phyloP scores from a whole-genome alignment of 1,284 basidiomycete species.

The Cryptococcus jaspeensis region DNA sequence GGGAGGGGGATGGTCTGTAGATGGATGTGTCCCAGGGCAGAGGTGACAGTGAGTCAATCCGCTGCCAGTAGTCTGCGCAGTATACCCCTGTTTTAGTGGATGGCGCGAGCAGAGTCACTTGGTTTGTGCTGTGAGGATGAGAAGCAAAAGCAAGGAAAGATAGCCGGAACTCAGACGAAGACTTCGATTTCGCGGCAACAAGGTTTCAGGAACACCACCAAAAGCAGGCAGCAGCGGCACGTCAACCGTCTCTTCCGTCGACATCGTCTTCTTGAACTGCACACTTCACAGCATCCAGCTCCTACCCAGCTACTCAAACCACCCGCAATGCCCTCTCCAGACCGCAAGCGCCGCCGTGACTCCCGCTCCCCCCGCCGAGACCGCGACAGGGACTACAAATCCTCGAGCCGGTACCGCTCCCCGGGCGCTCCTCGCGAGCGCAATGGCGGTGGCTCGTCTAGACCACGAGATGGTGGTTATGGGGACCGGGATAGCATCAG shows the following conservation, averaged over 20 bases:
- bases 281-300: background rate
- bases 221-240: background rate
- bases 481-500: slow-evolving; percentile 15
- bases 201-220: background rate
- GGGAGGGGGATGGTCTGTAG: background rate
- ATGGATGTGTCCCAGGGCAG: background rate
- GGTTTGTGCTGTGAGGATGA: background rate
- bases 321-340: slow-evolving; percentile 13
- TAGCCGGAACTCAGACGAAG: background rate
- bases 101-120: no score
- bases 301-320: background rate
- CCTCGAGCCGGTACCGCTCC: background rate
- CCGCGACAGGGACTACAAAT: slow-evolving; percentile 12
- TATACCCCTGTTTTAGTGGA: no score
- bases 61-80: no score
- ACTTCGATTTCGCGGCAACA: background rate
- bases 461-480: slow-evolving; percentile 26
- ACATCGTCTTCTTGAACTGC: background rate
- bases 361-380: slow-evolving; percentile 14
- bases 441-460: slow-evolving; percentile 6
- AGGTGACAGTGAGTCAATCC: background rate
- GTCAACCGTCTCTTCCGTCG: background rate
- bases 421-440: slow-evolving; percentile 5
- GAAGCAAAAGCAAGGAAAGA: background rate
- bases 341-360: slow-evolving; percentile 9